Conservation (phyloP, 108 stramenopile species). For the Nannochloropsis oceanica region DNA sequence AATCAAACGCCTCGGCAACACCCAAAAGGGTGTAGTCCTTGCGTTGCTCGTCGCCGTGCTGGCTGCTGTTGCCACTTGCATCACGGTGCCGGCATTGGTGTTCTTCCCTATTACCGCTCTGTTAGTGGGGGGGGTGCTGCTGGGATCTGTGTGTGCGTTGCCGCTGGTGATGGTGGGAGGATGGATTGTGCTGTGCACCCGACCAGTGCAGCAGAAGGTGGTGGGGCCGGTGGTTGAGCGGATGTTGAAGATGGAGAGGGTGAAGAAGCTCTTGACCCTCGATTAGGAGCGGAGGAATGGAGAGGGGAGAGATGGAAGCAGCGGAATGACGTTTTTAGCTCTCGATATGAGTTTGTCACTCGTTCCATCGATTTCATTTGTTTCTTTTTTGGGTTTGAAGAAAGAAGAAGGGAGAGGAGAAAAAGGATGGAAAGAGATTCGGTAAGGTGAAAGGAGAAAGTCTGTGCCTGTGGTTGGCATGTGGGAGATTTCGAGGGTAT, state of each 20-base stretch:
- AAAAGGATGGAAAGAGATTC: no score
- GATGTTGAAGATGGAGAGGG: not conserved
- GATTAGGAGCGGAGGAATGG: not conserved
- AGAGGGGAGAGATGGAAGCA: not conserved
- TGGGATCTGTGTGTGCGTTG: not conserved
- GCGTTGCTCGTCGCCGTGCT: not conserved
- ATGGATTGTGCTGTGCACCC: not conserved
- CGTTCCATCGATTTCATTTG: no score
- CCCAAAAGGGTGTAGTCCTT: not conserved
- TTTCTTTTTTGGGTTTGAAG: no score
- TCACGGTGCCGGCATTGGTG: not conserved
- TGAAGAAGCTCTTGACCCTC: not conserved
- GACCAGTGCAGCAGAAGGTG: not conserved
- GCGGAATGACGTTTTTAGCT: no score
- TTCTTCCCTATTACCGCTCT: not conserved
- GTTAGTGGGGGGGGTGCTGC: not conserved
- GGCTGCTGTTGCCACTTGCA: not conserved
- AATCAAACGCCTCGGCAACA: not conserved
- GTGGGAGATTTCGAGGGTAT: no score
- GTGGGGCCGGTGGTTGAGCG: not conserved
- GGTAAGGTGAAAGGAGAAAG: no score
- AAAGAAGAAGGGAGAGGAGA: no score
- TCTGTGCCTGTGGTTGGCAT: no score
- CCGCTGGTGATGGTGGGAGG: not conserved
- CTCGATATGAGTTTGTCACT: no score